Evolutionary conservation across 1,284 basidiomycete genomes (phyloP).

Genomic region (Stereum hirsutum): DNA sequence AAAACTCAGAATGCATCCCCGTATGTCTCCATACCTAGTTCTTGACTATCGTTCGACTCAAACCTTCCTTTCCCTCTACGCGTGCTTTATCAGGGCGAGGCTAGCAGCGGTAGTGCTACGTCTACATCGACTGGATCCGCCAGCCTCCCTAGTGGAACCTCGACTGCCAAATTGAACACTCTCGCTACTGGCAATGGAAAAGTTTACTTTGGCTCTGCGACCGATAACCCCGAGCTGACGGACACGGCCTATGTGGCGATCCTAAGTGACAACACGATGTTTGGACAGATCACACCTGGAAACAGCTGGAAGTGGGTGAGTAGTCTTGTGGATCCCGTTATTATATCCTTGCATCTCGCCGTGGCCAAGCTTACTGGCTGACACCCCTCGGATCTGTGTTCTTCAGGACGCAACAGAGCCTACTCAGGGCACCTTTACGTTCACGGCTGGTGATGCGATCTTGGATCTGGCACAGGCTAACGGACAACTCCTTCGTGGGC

Average conservation of each 20-base stretch:
- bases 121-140: background rate
- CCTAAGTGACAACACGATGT: constrained; percentile 33
- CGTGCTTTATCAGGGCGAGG: background rate
- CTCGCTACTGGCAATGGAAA: constrained; percentile 40
- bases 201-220: constrained; percentile 52
- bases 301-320: constrained; percentile 51
- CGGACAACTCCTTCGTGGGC: constrained; percentile 33
- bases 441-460: constrained; percentile 33
- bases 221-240: constrained; percentile 43
- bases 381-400: background rate
- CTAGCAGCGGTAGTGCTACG: background rate
- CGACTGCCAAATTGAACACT: constrained; percentile 21
- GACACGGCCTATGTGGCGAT: constrained; percentile 33
- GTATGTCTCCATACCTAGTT: background rate
- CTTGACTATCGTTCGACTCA: background rate
- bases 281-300: constrained; percentile 41
- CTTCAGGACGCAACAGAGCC: constrained; percentile 46
- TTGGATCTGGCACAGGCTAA: constrained; percentile 36
- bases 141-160: constrained; percentile 11
- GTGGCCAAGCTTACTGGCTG: too few species aligned
- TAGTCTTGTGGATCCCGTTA: background rate
- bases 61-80: background rate
- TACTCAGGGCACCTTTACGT: constrained; percentile 35
- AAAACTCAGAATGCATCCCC: constrained; percentile 5
- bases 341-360: too few species aligned